Evolutionary conservation across 1,284 basidiomycete genomes (phyloP).

Genomic region (Leccinum fuscescens): DNA sequence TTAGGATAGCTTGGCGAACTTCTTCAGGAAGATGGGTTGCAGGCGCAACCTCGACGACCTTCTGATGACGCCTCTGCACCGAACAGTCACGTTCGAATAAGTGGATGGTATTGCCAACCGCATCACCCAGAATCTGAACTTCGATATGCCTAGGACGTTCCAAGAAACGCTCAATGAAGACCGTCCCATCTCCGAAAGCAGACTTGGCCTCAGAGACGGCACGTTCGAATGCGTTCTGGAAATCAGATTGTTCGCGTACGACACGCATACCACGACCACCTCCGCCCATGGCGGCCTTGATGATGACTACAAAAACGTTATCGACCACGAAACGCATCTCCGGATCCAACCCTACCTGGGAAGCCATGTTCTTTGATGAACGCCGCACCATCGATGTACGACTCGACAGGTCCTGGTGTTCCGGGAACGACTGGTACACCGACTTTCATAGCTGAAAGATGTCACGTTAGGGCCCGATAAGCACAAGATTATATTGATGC

Average conservation of each 20-base stretch:
- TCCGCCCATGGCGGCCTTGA: conserved; percentile 98
- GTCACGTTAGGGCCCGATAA: conserved; percentile 8
- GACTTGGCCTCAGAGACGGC: conserved; percentile 94
- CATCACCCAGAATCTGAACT: conserved; percentile 93
- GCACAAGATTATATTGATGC: not conserved
- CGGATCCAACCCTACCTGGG: conserved; percentile 59
- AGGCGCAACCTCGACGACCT: conserved; percentile 98
- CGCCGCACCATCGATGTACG: conserved; percentile 78
- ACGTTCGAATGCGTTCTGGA: conserved; percentile 88
- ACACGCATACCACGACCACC: conserved; percentile 99
- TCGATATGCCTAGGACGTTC: conserved; percentile 97
- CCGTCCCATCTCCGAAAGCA: conserved; percentile 97
- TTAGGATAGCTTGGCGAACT: conserved; percentile 83
- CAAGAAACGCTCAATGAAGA: conserved; percentile 98
- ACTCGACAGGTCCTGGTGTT: conserved; percentile 89
- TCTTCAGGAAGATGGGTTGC: conserved; percentile 93
- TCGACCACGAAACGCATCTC: conserved; percentile 1
- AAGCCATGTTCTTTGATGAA: conserved; percentile 97
- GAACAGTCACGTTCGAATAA: conserved; percentile 99
- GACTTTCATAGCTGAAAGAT: conserved; percentile 68
- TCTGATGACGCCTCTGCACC: conserved; percentile 96
- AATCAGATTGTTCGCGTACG: conserved; percentile 88
- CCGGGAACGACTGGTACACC: conserved; percentile 97
- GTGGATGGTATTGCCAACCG: conserved; percentile 90
- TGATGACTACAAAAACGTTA: conserved; percentile 62